These are phyloP conservation scores for Ceratocystis lukuohia DNA, from an alignment of 2,329 filamentous ascomycete species.

Conservation along the genomic window DNA sequence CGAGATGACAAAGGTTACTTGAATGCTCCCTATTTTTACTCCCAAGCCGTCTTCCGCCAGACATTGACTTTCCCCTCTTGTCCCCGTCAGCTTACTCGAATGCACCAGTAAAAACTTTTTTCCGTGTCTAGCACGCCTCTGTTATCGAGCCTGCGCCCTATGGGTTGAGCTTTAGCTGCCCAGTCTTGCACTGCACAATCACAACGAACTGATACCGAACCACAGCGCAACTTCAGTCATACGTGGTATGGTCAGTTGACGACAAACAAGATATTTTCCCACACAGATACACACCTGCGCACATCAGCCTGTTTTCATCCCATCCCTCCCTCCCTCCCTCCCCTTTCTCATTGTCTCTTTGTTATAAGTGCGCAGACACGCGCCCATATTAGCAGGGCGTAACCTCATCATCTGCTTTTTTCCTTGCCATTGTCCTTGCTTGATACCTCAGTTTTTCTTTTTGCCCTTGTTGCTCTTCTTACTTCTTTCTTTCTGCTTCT, in stretches of 20 bases:
- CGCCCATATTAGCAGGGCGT: neutral
- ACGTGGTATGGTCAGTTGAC: neutral
- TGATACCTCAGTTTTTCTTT: neutral
- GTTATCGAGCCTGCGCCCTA: too few relatives aligned
- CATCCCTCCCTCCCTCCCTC: too few relatives aligned
- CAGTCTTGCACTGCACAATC: neutral
- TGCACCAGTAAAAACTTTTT: too few relatives aligned
- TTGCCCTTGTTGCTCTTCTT: neutral
- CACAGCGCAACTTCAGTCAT: neutral
- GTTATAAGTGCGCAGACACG: neutral
- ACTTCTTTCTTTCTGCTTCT: slow-evolving; percentile 1
- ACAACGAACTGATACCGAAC: neutral
- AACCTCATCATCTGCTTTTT: neutral
- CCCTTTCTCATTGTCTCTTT: neutral
- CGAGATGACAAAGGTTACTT: too few relatives aligned
- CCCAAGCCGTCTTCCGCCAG: too few relatives aligned
- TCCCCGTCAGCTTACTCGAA: too few relatives aligned
- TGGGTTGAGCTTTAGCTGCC: neutral
- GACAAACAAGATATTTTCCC: neutral
- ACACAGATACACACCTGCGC: neutral
- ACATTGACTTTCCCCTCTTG: too few relatives aligned
- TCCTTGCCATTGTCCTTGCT: neutral
- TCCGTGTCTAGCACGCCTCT: neutral
- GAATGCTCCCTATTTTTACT: too few relatives aligned
- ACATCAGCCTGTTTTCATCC: neutral